phyloP scores from a whole-genome alignment of 129 eudicot species.

The Centaurea solstitialis region DNA sequence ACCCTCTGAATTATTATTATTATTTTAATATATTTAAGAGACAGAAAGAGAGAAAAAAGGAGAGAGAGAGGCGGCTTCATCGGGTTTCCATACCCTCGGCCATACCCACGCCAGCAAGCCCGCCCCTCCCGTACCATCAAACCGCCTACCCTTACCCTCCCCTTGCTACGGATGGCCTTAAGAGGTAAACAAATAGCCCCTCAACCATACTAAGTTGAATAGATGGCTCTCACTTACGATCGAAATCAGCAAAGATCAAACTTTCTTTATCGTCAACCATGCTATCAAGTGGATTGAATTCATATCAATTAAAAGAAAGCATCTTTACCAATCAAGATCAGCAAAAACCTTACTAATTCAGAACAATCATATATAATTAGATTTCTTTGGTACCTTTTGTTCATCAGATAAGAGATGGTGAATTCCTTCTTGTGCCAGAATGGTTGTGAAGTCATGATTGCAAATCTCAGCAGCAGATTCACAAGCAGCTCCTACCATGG shows the following conservation, averaged over 20 bases:
- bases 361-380: not conserved
- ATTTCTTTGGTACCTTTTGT: conserved; percentile 22
- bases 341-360: conserved; percentile 1
- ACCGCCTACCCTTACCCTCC: too few relatives aligned
- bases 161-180: too few relatives aligned
- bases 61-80: too few relatives aligned
- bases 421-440: conserved; percentile 43
- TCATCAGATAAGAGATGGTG: conserved; percentile 37
- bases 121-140: too few relatives aligned
- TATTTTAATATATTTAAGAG: too few relatives aligned
- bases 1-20: too few relatives aligned
- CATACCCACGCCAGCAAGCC: too few relatives aligned
- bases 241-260: not conserved
- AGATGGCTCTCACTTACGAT: not conserved
- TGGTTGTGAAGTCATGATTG: conserved; percentile 18
- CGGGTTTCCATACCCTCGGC: too few relatives aligned
- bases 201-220: conserved; percentile 12
- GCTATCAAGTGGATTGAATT: conserved; percentile 2
- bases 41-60: too few relatives aligned
- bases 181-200: too few relatives aligned
- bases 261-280: not conserved
- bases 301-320: not conserved
- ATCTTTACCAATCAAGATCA: conserved; percentile 13
- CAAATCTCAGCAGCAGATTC: conserved; percentile 23
- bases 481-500: conserved; percentile 30